A percentile compares a stretch with the other conserved stretches of the same genome.
phyloP scores from a whole-genome alignment of 2,329 filamentous ascomycete genomes.

The Cladosporium velox region DNA sequence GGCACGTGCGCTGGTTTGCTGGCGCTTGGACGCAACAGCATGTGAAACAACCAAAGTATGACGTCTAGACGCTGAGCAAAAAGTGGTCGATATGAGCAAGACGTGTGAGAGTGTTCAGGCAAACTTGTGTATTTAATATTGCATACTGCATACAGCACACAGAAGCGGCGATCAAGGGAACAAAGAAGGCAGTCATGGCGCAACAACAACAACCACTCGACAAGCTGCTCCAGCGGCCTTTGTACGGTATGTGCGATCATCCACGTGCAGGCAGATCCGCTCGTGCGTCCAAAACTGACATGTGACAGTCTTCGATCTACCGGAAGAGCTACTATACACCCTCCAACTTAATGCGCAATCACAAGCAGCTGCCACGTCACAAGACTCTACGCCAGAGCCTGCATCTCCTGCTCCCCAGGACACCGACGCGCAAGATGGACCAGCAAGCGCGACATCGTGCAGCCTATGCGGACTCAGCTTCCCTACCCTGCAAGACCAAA shows the following conservation, averaged over 20 bases:
- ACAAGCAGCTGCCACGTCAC: conserved; percentile 40
- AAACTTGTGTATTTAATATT: not conserved
- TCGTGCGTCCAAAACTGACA: conserved; percentile 12
- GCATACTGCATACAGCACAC: not conserved
- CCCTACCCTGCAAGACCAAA: conserved; percentile 73
- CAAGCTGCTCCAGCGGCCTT: conserved; percentile 48
- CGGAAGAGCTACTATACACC: conserved; percentile 68
- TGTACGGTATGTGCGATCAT: conserved; percentile 47
- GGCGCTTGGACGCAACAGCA: not conserved
- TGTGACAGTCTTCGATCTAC: conserved; percentile 75
- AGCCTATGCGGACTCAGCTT: conserved; percentile 77
- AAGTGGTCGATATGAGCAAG: conserved; percentile 4
- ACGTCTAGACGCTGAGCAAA: conserved; percentile 10
- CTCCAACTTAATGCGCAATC: conserved; percentile 61
- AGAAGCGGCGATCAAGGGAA: not conserved
- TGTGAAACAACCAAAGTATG: conserved; percentile 11
- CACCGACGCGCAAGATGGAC: conserved; percentile 2
- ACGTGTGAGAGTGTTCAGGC: not conserved
- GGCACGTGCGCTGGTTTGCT: conserved; percentile 3
- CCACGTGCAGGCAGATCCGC: not conserved
- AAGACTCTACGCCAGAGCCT: conserved; percentile 33
- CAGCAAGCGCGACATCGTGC: conserved; percentile 69
- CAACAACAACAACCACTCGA: conserved; percentile 24
- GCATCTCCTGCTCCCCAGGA: conserved; percentile 15
- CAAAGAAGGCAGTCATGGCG: conserved; percentile 7